Evolutionary conservation across 345 rosid genomes (phyloP), one percentile per base, ranked within the genome.

Genomic region (Hypericum perforatum): DNA sequence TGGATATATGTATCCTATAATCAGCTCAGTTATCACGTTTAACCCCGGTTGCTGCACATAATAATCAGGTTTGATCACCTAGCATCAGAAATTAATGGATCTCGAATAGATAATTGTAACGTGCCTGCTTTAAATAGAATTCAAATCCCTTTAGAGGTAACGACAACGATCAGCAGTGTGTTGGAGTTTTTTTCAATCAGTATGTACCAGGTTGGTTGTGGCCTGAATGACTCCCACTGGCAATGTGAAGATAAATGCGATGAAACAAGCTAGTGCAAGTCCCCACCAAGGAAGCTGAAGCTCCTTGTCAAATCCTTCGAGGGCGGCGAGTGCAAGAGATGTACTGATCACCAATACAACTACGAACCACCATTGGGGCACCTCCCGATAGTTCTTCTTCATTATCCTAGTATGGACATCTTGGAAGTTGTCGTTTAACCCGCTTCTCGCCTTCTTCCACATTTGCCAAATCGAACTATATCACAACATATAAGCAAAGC

Each of bases 271-370:
- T 7, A 91, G 72, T 39, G 84, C 11, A 70, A 85, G 73, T 41
- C 89, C 95, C 95, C 98, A 87, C 86, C 89, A 91, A 39, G 89
- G 96, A 56, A 91, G 88, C 53, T 87, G 96, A 47, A 87, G 86
- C 70, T 80, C 81, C 43, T 62, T 67, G 53, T 53, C 75, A 53
- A 86, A 90, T 41, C 95, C 97, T 75, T 91, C 96, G 37, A 81
- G 70, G 11, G 92, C 78, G 13, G 66, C 59, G 52, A 91, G 39
- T 10, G 95, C 54, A 1, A 87, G 76, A 14, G 39, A 76, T 7
- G 82, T 12, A 37, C 76, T 62, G n/a, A 57, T 7, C 10, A 77
- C 5, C 42, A 87, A 68, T 29, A 85, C 52, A 5, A 6, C 0
- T 6, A 72, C 44, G 64, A 87, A 87, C 98, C 94, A 87, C 95